Percentiles rank a stretch among this genome's conserved stretches.
These are phyloP conservation scores for Iberis pinnata DNA, from an alignment of 345 rosid genomes.

Conservation along the genomic window DNA sequence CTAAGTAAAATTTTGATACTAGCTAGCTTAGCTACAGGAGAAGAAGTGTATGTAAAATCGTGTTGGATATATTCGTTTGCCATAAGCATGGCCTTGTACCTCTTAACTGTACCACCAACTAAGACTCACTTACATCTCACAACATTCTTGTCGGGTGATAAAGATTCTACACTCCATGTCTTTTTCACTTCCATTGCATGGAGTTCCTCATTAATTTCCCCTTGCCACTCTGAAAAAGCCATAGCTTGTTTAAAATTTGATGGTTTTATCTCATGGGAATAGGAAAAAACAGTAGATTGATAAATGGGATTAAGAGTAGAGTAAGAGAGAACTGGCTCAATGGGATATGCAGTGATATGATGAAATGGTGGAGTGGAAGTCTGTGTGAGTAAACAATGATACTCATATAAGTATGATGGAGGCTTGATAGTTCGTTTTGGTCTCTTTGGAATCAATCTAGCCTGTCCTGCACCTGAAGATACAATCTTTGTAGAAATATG, in stretches of 20 bases:
- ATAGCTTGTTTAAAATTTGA: background rate
- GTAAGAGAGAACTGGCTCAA: background rate
- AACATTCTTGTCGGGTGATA: background rate
- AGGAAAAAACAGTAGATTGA: background rate
- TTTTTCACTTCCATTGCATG: too few species aligned
- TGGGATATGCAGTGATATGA: background rate
- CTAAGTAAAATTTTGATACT: background rate
- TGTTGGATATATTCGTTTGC: background rate
- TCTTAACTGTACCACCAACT: background rate
- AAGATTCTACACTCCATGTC: background rate
- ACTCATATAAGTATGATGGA: background rate
- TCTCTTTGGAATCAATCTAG: too few species aligned
- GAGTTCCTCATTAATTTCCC: background rate
- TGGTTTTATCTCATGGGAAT: background rate
- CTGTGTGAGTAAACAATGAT: background rate
- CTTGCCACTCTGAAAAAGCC: background rate
- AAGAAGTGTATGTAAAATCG: background rate
- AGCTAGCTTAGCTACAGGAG: background rate
- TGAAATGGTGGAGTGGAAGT: background rate
- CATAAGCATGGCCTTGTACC: background rate
- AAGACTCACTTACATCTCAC: background rate
- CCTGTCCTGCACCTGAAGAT: too few species aligned
- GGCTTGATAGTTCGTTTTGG: too few species aligned
- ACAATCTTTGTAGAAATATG: too few species aligned
- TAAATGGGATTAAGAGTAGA: background rate